These are phyloP conservation scores for Stemphylium lycopersici DNA, from an alignment of 2,329 filamentous ascomycete species.

Conservation along the genomic window DNA sequence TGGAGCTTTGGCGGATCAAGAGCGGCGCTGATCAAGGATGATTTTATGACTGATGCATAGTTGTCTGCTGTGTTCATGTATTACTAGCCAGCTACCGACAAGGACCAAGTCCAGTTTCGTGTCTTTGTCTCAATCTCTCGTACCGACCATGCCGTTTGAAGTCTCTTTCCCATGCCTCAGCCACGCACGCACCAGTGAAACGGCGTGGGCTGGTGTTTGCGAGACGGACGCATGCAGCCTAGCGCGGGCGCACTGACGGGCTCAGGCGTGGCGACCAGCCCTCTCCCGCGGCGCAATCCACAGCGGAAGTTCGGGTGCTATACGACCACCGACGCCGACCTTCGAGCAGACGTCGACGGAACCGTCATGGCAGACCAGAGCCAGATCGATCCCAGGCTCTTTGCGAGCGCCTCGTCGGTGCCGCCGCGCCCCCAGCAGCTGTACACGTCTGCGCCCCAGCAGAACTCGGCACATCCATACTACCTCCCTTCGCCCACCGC, in stretches of 20 bases:
- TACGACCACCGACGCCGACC: slow-evolving; percentile 30
- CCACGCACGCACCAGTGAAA: too few relatives aligned
- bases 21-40: background rate
- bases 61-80: background rate
- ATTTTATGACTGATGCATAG: background rate
- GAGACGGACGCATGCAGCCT: background rate
- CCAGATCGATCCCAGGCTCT: slow-evolving; percentile 42
- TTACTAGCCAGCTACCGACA: background rate
- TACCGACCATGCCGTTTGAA: too few relatives aligned
- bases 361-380: slow-evolving; percentile 33
- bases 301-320: slow-evolving; percentile 15
- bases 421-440: slow-evolving; percentile 32
- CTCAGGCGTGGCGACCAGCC: background rate
- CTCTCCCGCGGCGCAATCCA: slow-evolving; percentile 5
- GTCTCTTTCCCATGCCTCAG: too few relatives aligned
- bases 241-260: background rate
- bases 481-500: slow-evolving; percentile 36
- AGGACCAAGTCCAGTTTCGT: background rate
- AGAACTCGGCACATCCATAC: slow-evolving; percentile 35
- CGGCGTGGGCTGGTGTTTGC: background rate
- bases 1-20: background rate
- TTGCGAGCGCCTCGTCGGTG: slow-evolving; percentile 27
- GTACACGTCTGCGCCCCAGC: slow-evolving; percentile 35
- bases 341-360: slow-evolving; percentile 4
- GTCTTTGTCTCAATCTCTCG: background rate